A percentile compares a stretch with the other conserved stretches of the same genome.
Conservation (phyloP, 2,329 filamentous ascomycete genomes). For the Aspergillus tanneri region DNA sequence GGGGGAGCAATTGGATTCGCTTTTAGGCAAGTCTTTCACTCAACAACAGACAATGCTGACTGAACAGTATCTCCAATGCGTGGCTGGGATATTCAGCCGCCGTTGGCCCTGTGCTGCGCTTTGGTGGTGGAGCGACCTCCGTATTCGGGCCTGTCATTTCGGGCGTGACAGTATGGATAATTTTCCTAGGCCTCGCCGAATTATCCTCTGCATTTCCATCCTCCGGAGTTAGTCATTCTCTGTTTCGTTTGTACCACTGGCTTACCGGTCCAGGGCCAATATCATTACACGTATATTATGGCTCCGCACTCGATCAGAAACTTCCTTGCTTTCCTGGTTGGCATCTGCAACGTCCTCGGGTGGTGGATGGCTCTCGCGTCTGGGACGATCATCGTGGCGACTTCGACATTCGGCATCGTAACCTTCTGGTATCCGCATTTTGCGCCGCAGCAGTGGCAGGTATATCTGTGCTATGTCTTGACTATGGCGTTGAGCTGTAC, state of each 20-base stretch:
- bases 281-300: slow-evolving; percentile 34
- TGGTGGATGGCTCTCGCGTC: slow-evolving; percentile 24
- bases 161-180: slow-evolving; percentile 21
- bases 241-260: neutral
- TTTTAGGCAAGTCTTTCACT: slow-evolving; percentile 15
- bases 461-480: slow-evolving; percentile 24
- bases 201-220: slow-evolving; percentile 18
- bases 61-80: slow-evolving; percentile 29
- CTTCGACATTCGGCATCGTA: slow-evolving; percentile 13
- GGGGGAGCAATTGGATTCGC: slow-evolving; percentile 23
- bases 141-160: slow-evolving; percentile 27
- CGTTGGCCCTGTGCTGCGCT: slow-evolving; percentile 20
- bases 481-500: slow-evolving; percentile 10
- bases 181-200: slow-evolving; percentile 15
- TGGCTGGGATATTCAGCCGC: slow-evolving; percentile 31
- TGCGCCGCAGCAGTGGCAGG: slow-evolving; percentile 20
- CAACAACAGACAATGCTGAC: neutral
- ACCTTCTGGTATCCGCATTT: slow-evolving; percentile 19
- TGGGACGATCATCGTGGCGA: slow-evolving; percentile 19
- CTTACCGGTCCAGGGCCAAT: slow-evolving; percentile 24
- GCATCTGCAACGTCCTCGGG: slow-evolving; percentile 26
- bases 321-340: slow-evolving; percentile 22
- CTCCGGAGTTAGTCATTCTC: slow-evolving; percentile 2
- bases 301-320: slow-evolving; percentile 12
- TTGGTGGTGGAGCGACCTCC: slow-evolving; percentile 26